Base-by-base conservation (phyloP, 208 protist species). In the Acanthamoeba rhysodes region DNA sequence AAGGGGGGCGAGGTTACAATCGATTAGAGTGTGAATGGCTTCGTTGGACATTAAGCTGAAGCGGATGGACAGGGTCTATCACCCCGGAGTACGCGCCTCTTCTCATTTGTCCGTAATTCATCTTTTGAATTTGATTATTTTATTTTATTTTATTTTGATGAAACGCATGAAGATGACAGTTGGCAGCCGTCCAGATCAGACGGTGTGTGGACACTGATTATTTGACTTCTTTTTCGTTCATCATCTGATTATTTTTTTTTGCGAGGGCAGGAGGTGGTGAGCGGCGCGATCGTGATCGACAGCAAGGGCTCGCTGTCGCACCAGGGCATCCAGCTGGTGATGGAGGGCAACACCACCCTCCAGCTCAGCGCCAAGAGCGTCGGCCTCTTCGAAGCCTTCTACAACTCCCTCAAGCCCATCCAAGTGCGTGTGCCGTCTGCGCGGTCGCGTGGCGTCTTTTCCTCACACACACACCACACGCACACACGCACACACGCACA, bases 331-430 rank as follows among this genome's bases (percentile, higher is more conserved):
- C 95, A 93, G 16, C 32, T 98, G n/a, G 53, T 59, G 4, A 68
- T 97, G n/a, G 96, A 98, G 24, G 98, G 98, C 55, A 59, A 16
- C 27, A 94, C 98, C 59, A 94, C 94, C 57, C 76, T 98, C 91
- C 97, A 98, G 87, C 85, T 98, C 32, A 96, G 85, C 57, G 91
- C 96, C 91, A 96, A 96, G 80, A 96, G 72, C 84, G 92, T 96
- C 20, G 97, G 97, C 27, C 37, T 98, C 29, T 98, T 98, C 91
- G 96, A 98, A 87, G 96, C 97, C 37, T 97, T 98, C 87, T 97
- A 98, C 88, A 98, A 96, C 41, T 95, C 96, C 16, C 59, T 98
- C 27, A 98, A 98, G 92, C 98, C 98, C 32, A 94, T 98, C n/a
- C 80, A 97, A 78, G 78, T 87, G 9, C 78, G 48, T 37, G 10